Conservation (phyloP, 202 grass and related monocot species). For the Schoenoplectus tabernaemontani region DNA sequence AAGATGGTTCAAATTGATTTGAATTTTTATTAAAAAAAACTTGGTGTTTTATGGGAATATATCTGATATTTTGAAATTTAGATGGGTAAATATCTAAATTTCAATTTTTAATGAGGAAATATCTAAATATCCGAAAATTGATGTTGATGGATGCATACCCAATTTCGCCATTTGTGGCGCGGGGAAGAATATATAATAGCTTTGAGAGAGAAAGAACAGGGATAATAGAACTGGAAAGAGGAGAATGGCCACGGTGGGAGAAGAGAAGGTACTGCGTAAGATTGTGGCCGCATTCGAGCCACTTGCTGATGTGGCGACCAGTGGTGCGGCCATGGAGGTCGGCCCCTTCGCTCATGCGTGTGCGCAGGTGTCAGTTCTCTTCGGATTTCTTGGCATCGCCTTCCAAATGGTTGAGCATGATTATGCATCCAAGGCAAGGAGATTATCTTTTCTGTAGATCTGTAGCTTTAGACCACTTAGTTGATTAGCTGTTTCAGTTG, state of each 20-base stretch:
- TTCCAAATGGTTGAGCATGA: conserved; percentile 98
- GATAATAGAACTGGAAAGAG: neutral
- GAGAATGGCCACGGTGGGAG: conserved; percentile 34
- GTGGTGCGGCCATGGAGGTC: conserved; percentile 32
- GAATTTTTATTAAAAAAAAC: too few relatives aligned
- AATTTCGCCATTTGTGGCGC: too few relatives aligned
- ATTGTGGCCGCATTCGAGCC: conserved; percentile 73
- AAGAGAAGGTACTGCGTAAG: conserved; percentile 55
- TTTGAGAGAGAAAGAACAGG: neutral
- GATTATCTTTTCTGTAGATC: neutral
- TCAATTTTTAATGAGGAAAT: too few relatives aligned
- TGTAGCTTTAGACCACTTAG: neutral
- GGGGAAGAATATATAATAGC: too few relatives aligned
- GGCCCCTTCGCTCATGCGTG: conserved; percentile 62
- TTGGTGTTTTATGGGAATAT: too few relatives aligned
- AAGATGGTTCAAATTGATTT: too few relatives aligned
- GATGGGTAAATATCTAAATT: too few relatives aligned
- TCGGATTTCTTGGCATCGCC: conserved; percentile 83
- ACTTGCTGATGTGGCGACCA: conserved; percentile 39
- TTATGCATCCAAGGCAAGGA: conserved; percentile 70
- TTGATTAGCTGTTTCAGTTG: neutral
- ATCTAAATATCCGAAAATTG: too few relatives aligned
- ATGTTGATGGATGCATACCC: too few relatives aligned
- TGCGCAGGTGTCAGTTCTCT: conserved; percentile 80
- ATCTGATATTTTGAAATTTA: too few relatives aligned